A percentile compares a stretch with the other conserved stretches of the same genome.
Conservation (phyloP, 768 basidiomycete species). For the Lentinula detonsa region DNA sequence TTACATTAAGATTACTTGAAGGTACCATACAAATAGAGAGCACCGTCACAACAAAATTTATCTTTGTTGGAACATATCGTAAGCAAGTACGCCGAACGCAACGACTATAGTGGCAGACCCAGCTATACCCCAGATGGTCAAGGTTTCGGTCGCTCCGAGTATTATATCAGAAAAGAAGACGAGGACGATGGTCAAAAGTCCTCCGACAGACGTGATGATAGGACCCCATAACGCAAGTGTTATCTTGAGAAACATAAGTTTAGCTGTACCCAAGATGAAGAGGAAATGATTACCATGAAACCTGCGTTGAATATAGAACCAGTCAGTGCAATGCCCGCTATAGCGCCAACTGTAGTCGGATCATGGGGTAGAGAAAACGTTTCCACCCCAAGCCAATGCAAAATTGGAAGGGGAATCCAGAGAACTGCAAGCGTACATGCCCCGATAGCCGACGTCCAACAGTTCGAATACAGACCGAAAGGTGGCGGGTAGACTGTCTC, state of each 20-base stretch:
- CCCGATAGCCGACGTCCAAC: constrained; percentile 78
- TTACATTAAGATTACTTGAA: neutral
- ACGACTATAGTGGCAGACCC: constrained; percentile 77
- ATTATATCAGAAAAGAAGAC: constrained; percentile 75
- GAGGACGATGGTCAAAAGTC: constrained; percentile 90
- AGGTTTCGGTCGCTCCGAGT: constrained; percentile 54
- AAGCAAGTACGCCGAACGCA: constrained; percentile 77
- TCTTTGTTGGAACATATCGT: constrained; percentile 52
- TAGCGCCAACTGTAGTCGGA: constrained; percentile 35
- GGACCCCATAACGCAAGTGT: constrained; percentile 86
- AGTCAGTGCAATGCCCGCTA: constrained; percentile 61
- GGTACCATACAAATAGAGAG: neutral
- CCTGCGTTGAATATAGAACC: constrained; percentile 84
- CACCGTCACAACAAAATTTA: neutral
- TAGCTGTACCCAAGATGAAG: neutral
- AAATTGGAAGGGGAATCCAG: constrained; percentile 74
- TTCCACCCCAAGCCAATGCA: constrained; percentile 64
- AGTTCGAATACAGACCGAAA: constrained; percentile 80
- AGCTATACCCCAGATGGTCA: constrained; percentile 67
- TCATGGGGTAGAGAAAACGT: constrained; percentile 59
- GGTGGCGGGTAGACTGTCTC: constrained; percentile 49
- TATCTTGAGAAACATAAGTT: constrained; percentile 37
- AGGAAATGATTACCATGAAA: constrained; percentile 57
- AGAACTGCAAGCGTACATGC: constrained; percentile 64
- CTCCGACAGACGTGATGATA: constrained; percentile 82